A percentile compares a stretch with the other conserved stretches of the same genome.
Conservation (phyloP, 225 moss, liverwort and hornwort species). For the Ulota crispa region DNA sequence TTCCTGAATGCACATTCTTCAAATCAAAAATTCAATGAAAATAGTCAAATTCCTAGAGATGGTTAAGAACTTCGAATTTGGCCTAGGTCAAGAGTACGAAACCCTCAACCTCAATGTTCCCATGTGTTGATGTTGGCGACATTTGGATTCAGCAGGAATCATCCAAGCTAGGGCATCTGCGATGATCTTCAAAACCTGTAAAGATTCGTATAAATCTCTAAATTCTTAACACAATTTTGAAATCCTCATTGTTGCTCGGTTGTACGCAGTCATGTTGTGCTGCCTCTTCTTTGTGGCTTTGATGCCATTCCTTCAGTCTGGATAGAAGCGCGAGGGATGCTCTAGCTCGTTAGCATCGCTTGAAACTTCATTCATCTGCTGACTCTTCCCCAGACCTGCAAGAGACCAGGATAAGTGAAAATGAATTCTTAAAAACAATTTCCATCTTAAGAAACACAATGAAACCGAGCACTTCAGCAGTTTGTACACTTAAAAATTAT, state of each 20-base stretch:
- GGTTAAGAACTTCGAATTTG: not conserved
- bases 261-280: not conserved
- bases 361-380: conserved; percentile 19
- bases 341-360: not conserved
- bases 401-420: not conserved
- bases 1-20: not conserved
- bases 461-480: not conserved
- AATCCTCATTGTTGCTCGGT: not conserved
- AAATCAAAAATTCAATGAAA: not conserved
- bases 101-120: not conserved
- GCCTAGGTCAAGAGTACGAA: not conserved
- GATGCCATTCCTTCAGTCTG: not conserved
- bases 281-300: not conserved
- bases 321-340: not conserved
- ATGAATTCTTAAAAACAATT: not conserved
- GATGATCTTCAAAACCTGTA: not conserved
- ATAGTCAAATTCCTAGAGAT: not conserved
- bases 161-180: not conserved
- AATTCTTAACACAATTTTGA: not conserved
- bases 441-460: not conserved
- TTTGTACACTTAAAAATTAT: not conserved
- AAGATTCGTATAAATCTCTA: not conserved
- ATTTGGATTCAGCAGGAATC: not conserved
- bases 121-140: not conserved
- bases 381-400: conserved; percentile 30